These are phyloP conservation scores for Melanomma pulvis-pyrius DNA, from an alignment of 495 filamentous ascomycete species.

Conservation along the genomic window DNA sequence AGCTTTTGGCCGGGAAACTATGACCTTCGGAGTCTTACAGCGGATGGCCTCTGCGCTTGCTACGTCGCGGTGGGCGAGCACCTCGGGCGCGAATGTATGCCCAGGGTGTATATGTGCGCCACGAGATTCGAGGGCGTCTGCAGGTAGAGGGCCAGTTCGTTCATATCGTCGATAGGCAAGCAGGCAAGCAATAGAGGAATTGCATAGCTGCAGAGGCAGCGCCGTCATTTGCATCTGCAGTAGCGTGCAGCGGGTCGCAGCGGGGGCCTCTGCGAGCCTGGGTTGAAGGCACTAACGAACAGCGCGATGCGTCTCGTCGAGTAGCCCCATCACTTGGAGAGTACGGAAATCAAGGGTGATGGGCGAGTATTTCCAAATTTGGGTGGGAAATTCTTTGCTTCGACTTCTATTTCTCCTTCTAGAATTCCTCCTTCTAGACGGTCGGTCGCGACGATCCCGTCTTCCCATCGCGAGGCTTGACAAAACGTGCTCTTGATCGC, in stretches of 20 bases:
- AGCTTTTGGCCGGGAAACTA: not conserved
- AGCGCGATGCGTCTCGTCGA: not conserved
- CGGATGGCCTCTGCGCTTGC: not conserved
- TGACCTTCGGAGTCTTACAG: not conserved
- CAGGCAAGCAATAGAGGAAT: too few relatives aligned
- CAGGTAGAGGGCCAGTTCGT: not conserved
- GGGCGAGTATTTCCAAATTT: constrained; percentile 8
- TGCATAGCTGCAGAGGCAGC: not conserved
- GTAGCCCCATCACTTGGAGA: not conserved
- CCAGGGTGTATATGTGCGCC: not conserved
- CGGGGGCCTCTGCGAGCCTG: not conserved
- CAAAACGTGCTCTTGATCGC: not conserved
- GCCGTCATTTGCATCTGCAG: not conserved
- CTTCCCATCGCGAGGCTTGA: not conserved
- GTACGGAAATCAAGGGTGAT: not conserved
- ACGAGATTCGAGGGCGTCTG: not conserved
- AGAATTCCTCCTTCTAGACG: not conserved
- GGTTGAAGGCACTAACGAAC: too few relatives aligned
- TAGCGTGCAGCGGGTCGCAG: not conserved
- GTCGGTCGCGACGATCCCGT: too few relatives aligned
- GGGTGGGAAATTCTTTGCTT: constrained; percentile 6
- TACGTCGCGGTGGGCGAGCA: not conserved
- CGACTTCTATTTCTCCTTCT: not conserved
- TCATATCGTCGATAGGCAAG: too few relatives aligned
- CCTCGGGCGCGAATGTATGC: not conserved